Evolutionary conservation across 805 yeast genomes (phyloP).

Genomic region (Zygosaccharomyces pseudorouxii): DNA sequence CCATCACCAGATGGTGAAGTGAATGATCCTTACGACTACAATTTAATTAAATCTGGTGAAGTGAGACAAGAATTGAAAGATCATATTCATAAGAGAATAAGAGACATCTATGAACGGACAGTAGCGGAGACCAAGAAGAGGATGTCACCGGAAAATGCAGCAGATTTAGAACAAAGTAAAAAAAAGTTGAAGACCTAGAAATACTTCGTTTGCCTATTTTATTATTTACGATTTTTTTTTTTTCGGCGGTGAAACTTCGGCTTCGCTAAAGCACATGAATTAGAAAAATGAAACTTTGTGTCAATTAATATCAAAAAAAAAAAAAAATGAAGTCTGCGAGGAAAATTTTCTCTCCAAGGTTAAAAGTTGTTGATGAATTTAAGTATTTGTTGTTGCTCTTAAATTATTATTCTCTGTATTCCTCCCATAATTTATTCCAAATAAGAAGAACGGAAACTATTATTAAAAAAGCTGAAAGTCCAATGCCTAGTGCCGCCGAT

Average conservation of each 20-base stretch:
- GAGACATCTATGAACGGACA: slow-evolving; percentile 23
- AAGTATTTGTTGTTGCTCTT: not conserved
- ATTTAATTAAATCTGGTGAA: slow-evolving; percentile 27
- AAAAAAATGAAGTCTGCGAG: not conserved
- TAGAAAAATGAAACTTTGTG: not conserved
- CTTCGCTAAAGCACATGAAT: not conserved
- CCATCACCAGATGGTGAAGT: not conserved
- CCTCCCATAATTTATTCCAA: not conserved
- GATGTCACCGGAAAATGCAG: slow-evolving; percentile 12
- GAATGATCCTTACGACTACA: slow-evolving; percentile 23
- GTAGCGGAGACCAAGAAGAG: slow-evolving; percentile 24
- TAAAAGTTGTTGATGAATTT: too few relatives aligned
- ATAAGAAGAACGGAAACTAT: not conserved
- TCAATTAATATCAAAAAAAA: not conserved
- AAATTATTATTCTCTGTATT: not conserved
- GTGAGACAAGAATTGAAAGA: slow-evolving; percentile 30
- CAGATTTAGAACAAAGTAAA: slow-evolving; percentile 8
- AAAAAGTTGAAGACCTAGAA: slow-evolving; percentile 22
- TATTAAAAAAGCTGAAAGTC: not conserved
- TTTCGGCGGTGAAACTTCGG: not conserved
- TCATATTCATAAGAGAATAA: slow-evolving; percentile 26
- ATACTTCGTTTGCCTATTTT: not conserved
- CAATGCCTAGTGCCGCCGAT: slow-evolving; percentile 30
- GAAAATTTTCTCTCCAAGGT: too few relatives aligned
- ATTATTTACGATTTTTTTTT: not conserved